These are phyloP conservation scores for Sistotremastrum niveocremeum DNA, from an alignment of 768 basidiomycete species.

Conservation along the genomic window DNA sequence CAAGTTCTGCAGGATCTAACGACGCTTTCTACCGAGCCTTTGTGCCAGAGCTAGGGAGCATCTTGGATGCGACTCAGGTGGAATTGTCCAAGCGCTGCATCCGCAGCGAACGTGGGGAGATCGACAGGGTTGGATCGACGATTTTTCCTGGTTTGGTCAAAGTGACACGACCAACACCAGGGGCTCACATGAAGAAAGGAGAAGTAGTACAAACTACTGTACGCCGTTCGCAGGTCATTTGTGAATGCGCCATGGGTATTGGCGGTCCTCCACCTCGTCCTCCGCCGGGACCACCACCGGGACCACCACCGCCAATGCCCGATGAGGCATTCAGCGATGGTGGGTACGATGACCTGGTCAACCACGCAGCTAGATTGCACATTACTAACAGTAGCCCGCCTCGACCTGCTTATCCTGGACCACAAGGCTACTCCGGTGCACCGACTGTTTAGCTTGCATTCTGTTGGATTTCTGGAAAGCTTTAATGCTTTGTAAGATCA, in stretches of 20 bases:
- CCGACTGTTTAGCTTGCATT: too few relatives aligned
- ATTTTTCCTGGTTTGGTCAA: conserved; percentile 85
- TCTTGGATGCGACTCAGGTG: conserved; percentile 63
- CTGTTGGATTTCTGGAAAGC: too few relatives aligned
- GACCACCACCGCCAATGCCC: too few relatives aligned
- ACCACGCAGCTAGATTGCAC: too few relatives aligned
- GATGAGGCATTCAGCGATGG: too few relatives aligned
- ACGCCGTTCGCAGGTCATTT: conserved; percentile 73
- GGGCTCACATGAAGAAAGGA: conserved; percentile 22
- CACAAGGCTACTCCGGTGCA: too few relatives aligned
- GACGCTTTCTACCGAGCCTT: conserved; percentile 82
- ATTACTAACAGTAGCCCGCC: too few relatives aligned
- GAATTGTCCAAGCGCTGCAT: conserved; percentile 77
- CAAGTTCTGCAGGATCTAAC: conserved; percentile 29
- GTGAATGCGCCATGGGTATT: conserved; percentile 55
- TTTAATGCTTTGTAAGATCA: too few relatives aligned
- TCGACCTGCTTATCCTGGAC: too few relatives aligned
- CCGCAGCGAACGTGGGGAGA: conserved; percentile 58
- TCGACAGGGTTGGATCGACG: conserved; percentile 67
- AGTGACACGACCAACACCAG: conserved; percentile 34
- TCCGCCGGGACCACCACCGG: too few relatives aligned
- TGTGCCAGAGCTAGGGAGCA: conserved; percentile 68
- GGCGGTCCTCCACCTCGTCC: too few relatives aligned
- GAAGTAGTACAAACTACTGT: conserved; percentile 62
- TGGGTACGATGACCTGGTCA: too few relatives aligned